Base-by-base conservation (phyloP, 257 asterid genomes). In the Pogostemon cablin region DNA sequence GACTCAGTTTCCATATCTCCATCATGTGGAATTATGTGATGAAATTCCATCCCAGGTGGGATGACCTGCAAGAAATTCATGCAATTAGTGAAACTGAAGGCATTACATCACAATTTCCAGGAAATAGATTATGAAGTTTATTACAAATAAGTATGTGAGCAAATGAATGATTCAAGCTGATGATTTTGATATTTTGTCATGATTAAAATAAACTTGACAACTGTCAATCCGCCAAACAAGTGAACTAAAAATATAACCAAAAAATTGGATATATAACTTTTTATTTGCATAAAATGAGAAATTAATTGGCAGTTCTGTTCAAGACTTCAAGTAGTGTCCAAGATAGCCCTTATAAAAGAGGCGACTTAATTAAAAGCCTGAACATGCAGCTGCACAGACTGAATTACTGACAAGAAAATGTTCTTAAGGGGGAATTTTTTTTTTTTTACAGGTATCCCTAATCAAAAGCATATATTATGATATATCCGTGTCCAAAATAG, bases 21-120 rank as follows among this genome's bases (percentile, higher is more conserved):
- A 65, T 91, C 99, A 75, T 88, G 96, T 43, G 96, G 97, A 68
- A 87, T 83, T 79, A 93, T 90, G 84, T 91, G 95, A 83, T 93
- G 91, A 81, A 93, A 93, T 79, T 93, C 99, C 99, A 93, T 93
- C 52, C 99, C 99, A 67, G 99, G 99, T 17, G 99, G 91, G 61
- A 93, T 93, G 46, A 91, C 99, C 97, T 93, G 79, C 81, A 84
- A 63, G 43, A 57, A 73, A 75, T 54, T 68, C 49, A 38, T 11
- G 62, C 73, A 42, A 69, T 83, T 67, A 77, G 40, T 72, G 50
- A 65, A 74, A 55, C 60, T 52, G 62, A 52, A 72, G 44, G 34
- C 58, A 25, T 38, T 25, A 47, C 42, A 12, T 47, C 72, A 40
- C 20, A 46, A 57, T 57, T 69, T 39, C 65, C 32, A 43, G n/a